These are phyloP conservation scores for Thelonectria rubi DNA, from an alignment of 2,329 filamentous ascomycete species.

Conservation along the genomic window DNA sequence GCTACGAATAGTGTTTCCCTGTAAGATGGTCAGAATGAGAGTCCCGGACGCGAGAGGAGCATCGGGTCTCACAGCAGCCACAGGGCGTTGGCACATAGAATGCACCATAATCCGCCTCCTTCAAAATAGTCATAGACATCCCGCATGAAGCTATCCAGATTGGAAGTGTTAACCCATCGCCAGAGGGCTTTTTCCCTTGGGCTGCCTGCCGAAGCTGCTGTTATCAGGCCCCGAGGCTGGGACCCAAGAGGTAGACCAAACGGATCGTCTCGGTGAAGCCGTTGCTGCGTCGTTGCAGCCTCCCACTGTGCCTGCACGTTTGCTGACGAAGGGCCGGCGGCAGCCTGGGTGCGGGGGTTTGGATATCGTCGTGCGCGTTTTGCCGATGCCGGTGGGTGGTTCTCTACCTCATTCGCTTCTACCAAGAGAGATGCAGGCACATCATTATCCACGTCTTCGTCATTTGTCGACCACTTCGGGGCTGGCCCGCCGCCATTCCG, in stretches of 20 bases:
- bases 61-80: conserved; percentile 71
- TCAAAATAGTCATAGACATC: conserved; percentile 88
- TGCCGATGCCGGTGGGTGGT: conserved; percentile 30
- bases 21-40: conserved; percentile 15
- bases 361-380: conserved; percentile 27
- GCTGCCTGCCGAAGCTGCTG: conserved; percentile 45
- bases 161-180: conserved; percentile 91
- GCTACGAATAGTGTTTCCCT: conserved; percentile 86
- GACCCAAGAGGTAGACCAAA: conserved; percentile 25
- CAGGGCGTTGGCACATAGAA: conserved; percentile 75
- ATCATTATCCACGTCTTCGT: conserved; percentile 65
- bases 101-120: conserved; percentile 85
- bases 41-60: too few species aligned
- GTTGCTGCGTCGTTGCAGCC: conserved; percentile 60
- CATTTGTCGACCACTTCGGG: conserved; percentile 46
- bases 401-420: conserved; percentile 55
- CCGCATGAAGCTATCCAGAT: conserved; percentile 86
- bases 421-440: conserved; percentile 71
- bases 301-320: conserved; percentile 64
- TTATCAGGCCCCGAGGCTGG: conserved; percentile 43
- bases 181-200: conserved; percentile 82
- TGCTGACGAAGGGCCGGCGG: conserved; percentile 53
- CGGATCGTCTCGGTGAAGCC: conserved; percentile 54
- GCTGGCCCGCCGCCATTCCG: conserved; percentile 30
- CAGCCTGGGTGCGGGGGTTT: conserved; percentile 27